Percentiles rank a stretch among this genome's conserved stretches.
These are phyloP conservation scores for Cavenderia fasciculata DNA, from an alignment of 78 protist genomes.

Conservation along the genomic window DNA sequence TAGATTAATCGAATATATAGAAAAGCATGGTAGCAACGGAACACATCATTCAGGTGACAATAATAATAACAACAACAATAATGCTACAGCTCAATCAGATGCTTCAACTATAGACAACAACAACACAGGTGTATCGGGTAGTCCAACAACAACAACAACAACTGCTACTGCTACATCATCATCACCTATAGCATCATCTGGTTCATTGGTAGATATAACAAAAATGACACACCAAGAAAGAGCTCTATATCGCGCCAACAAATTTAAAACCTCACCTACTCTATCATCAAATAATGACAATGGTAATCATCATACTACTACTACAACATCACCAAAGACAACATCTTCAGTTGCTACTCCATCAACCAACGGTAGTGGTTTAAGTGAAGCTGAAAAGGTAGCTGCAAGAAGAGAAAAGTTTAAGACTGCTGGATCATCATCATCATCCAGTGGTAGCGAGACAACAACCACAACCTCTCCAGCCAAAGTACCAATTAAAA, in stretches of 20 bases:
- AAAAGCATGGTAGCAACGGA: background rate
- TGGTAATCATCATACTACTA: no score
- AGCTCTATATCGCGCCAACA: constrained; percentile 16
- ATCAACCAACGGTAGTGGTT: background rate
- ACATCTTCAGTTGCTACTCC: background rate
- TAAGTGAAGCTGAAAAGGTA: constrained; percentile 5
- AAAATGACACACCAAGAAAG: constrained; percentile 62
- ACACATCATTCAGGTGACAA: background rate
- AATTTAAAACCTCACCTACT: background rate
- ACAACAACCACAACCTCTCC: constrained; percentile 9
- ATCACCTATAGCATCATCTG: background rate
- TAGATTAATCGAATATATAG: constrained; percentile 17
- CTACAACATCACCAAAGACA: background rate
- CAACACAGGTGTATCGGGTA: no score
- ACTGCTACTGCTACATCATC: background rate
- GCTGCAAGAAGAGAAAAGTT: constrained; percentile 20
- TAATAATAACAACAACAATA: no score
- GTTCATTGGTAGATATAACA: background rate
- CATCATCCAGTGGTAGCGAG: background rate
- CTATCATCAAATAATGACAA: no score
- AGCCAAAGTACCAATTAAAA: constrained; percentile 8
- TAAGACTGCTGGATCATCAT: background rate
- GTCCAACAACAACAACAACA: background rate
- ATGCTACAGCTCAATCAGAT: no score
- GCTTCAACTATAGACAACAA: no score